Conservation (phyloP, 73 alveolate genomes). For the Tetrahymena elliotti region DNA sequence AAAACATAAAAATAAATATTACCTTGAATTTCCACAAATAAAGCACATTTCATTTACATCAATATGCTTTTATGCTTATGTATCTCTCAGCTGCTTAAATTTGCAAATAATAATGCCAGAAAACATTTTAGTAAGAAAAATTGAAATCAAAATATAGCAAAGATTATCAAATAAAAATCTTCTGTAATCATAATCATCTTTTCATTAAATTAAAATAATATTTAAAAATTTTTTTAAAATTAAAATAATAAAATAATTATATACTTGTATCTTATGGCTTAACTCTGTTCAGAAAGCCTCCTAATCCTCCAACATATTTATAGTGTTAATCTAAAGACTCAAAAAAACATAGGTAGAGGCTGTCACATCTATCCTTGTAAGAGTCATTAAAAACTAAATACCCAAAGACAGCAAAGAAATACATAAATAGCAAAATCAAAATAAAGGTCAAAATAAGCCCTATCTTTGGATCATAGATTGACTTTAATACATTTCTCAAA, state of each 20-base stretch:
- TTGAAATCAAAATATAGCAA: constrained; percentile 23
- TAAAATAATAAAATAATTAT: not conserved
- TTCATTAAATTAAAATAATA: not conserved
- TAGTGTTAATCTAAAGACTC: constrained; percentile 60
- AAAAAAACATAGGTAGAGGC: constrained; percentile 51
- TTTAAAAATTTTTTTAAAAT: not conserved
- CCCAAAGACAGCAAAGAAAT: constrained; percentile 50
- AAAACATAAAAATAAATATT: not conserved
- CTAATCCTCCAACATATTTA: constrained; percentile 74
- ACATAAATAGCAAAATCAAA: constrained; percentile 50
- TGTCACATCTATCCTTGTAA: constrained; percentile 44
- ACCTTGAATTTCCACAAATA: constrained; percentile 66
- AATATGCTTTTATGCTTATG: constrained; percentile 61
- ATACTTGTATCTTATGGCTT: not conserved
- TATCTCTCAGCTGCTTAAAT: constrained; percentile 84
- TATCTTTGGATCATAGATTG: constrained; percentile 64
- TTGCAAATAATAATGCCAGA: constrained; percentile 86
- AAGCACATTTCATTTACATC: constrained; percentile 87
- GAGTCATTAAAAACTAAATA: constrained; percentile 41
- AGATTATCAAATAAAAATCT: constrained; percentile 39
- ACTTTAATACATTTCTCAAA: constrained; percentile 58
- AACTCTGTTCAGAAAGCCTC: constrained; percentile 42
- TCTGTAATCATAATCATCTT: constrained; percentile 15
- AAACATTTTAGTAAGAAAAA: constrained; percentile 33
- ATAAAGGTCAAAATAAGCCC: constrained; percentile 58